phyloP scores from a whole-genome alignment of 2,329 filamentous ascomycete genomes.

The Talaromyces amestolkiae region DNA sequence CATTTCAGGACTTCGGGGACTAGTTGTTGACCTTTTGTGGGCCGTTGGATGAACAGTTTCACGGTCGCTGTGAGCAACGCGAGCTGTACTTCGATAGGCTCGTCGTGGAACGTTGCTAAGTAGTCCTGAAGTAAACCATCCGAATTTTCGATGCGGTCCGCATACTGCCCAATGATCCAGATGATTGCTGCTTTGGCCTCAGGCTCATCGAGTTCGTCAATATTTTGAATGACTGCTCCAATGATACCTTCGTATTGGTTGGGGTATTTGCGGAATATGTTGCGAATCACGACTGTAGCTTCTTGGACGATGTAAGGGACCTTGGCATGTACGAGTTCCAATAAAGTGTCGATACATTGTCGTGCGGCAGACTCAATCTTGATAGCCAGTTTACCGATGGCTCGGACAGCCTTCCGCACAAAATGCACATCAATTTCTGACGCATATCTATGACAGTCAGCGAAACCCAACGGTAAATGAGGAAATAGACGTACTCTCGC shows the following conservation, averaged over 20 bases:
- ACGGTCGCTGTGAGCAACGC: constrained; percentile 93
- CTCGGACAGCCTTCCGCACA: constrained; percentile 93
- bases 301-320: constrained; percentile 98
- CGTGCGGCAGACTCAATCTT: constrained; percentile 94
- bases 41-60: constrained; percentile 95
- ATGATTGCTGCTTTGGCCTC: constrained; percentile 99
- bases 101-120: constrained; percentile 86
- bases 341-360: constrained; percentile 85
- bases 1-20: constrained; percentile 95
- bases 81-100: constrained; percentile 92
- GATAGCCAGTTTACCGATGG: constrained; percentile 96
- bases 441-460: constrained; percentile 59
- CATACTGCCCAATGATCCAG: constrained; percentile 98
- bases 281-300: constrained; percentile 95
- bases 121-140: constrained; percentile 94
- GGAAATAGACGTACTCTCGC: constrained; percentile 63
- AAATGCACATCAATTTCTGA: constrained; percentile 99
- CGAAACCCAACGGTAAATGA: not conserved
- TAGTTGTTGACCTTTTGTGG: constrained; percentile 87
- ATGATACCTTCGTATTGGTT: constrained; percentile 99
- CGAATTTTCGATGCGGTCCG: constrained; percentile 94
- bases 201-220: constrained; percentile 93
- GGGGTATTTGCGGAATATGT: constrained; percentile 98
- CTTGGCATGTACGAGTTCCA: constrained; percentile 95
- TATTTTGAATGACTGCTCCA: constrained; percentile 87